Evolutionary conservation across 2,329 filamentous ascomycete genomes (phyloP), one percentile per base, ranked within the genome.

Genomic region (Sporothrix pseudoabietina): DNA sequence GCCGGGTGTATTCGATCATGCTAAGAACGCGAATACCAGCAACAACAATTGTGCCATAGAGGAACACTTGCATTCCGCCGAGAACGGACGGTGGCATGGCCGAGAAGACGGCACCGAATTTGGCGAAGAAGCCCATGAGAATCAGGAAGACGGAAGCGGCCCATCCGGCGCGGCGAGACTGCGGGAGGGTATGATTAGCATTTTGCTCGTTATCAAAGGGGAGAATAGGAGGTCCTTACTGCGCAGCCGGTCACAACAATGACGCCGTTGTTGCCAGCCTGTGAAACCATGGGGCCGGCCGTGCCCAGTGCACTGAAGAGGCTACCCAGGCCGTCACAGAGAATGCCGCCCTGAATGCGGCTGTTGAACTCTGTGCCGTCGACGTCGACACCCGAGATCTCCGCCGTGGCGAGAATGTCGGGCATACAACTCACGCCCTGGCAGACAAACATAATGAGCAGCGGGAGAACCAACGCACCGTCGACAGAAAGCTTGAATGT

Each of bases 281-380:
- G 91, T 0, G 87, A 89, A 1, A 87, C 88, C 88, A 92, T 91
- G 5, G 90, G 89, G 0, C 88, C 89, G 75, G 91, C 90, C 7
- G 90, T 92, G 79, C 86, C 88, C 49, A 92, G 85, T 0, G 87
- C 89, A 44, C 87, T 87, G 52, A 91, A 77, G 66, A 91, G 81
- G 75, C 89, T 88, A 76, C 89, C 90, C 1, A 94, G 78, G 0
- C 92, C 92, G 77, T 96, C 93, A 0, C 92, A 91, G 1, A 96
- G 82, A 12, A 94, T 87, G 52, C 92, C 92, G 12, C 92, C 92
- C 80, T 94, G 92, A 77, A 94, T 92, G 9, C 92, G 87, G 30
- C 87, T 91, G 80, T 94, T 91, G 82, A 93, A 94, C 26, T 88
- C 82, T 61, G 85, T 82, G 76, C 92, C 92, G 35, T 91, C 88